Evolutionary conservation across 208 protist genomes (phyloP), one percentile per base, ranked within the genome.

Genomic region (Angomonas deanei): DNA sequence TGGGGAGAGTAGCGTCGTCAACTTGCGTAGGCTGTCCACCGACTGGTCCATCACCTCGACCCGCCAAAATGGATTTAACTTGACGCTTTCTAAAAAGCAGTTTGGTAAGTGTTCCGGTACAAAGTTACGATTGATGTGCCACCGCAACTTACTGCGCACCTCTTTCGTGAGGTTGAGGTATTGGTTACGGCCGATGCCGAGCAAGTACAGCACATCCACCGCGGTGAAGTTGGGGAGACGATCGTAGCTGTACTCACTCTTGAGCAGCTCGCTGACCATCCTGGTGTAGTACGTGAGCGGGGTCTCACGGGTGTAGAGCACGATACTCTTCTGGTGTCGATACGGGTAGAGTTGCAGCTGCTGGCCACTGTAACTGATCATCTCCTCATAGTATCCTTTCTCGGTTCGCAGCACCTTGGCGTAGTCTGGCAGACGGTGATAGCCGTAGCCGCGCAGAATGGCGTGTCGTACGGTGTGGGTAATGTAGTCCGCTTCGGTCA

Each of bases 191-290:
- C 97, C 97, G 61, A 99, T 97, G 6, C 92, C 94, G 15, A 98
- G 68, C 57, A 98, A 64, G 38, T 93, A 88, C 2, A 98, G 75
- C 19, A 94, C 74, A 72, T 99, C 97, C 1, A 96, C 85, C 11
- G 97, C 97, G 11, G 97, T 98, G 66, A 99, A 98, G 74, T 99
- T 99, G 10, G 97, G 97, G 33, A 99, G 76, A 10, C 86, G 78
- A 63, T 99, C 96, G 66, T 99, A 99, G 64, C 79, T 87, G 31
- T 72, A 65, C 60, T 91, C 86, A 30, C 73, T 62, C 68, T 84
- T 88, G 19, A 96, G 79, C 33, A 96, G 50, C 63, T 86, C 78
- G 0, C 73, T 68, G 4, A 96, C 50, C 67, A 96, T 91, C 1
- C 55, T 50, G 0, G 60, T 75, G 76, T 96, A 96, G 72, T 93